Percentiles rank a stretch among this genome's conserved stretches.
Conservation (phyloP, 2,329 filamentous ascomycete genomes). For the Cyanodermella asteris region DNA sequence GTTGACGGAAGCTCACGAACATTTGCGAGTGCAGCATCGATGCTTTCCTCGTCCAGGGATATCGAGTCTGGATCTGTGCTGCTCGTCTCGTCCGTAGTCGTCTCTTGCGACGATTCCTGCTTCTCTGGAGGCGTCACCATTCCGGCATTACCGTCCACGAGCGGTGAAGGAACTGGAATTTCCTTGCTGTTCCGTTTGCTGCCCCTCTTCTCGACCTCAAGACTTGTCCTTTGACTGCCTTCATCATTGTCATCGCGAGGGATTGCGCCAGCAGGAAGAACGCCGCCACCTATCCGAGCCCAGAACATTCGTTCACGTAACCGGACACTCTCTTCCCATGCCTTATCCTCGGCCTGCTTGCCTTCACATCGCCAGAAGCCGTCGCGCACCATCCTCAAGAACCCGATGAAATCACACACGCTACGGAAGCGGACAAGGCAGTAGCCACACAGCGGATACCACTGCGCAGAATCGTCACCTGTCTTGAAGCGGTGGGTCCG, state of each 20-base stretch:
- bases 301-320: conserved; percentile 93
- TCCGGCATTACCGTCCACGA: too few relatives aligned
- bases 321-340: conserved; percentile 86
- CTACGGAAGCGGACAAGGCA: conserved; percentile 67
- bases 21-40: too few relatives aligned
- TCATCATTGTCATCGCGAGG: too few relatives aligned
- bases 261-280: conserved; percentile 59
- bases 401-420: conserved; percentile 81
- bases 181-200: conserved; percentile 1
- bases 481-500: conserved; percentile 77
- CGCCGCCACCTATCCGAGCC: conserved; percentile 76
- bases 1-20: too few relatives aligned
- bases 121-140: too few relatives aligned
- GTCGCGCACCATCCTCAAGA: conserved; percentile 75
- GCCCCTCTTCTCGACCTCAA: conserved; percentile 9
- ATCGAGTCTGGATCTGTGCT: too few relatives aligned
- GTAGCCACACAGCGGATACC: conserved; percentile 76
- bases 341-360: conserved; percentile 61
- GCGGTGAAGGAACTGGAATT: too few relatives aligned
- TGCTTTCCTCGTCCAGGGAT: too few relatives aligned
- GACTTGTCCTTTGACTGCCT: conserved; percentile 11
- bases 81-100: too few relatives aligned
- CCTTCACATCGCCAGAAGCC: conserved; percentile 75
- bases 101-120: too few relatives aligned
- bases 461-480: conserved; percentile 69